Evolutionary conservation across 306 rosid genomes (phyloP).

Genomic region (Dalbergia cultrata): DNA sequence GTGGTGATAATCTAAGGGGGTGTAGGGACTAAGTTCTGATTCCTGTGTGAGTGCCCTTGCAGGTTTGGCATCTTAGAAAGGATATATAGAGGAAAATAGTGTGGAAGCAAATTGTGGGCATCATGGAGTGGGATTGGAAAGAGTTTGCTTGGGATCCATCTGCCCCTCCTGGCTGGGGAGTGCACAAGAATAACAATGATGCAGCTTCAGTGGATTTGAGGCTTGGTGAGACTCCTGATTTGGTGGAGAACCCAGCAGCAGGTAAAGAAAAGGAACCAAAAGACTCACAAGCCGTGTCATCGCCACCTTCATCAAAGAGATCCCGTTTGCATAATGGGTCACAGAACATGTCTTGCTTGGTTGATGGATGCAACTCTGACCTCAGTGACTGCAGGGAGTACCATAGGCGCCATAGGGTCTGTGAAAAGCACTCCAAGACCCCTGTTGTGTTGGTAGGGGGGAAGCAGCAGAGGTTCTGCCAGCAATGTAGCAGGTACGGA

Average conservation of each 20-base stretch:
- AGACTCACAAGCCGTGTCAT: conserved; percentile 43
- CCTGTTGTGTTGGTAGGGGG: conserved; percentile 74
- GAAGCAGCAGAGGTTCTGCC: conserved; percentile 87
- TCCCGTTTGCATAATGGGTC: conserved; percentile 56
- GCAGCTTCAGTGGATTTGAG: conserved; percentile 58
- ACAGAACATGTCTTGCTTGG: conserved; percentile 68
- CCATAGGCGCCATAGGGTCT: conserved; percentile 83
- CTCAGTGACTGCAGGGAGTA: conserved; percentile 87
- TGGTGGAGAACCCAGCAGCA: conserved; percentile 34
- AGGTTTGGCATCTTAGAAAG: conserved; percentile 50
- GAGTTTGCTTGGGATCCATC: conserved; percentile 73
- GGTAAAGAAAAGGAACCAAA: conserved; percentile 8
- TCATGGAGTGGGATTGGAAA: conserved; percentile 91
- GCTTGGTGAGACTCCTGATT: conserved; percentile 54
- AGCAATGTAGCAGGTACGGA: conserved; percentile 91
- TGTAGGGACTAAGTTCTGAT: conserved; percentile 40
- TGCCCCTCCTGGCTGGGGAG: conserved; percentile 35
- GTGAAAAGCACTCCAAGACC: conserved; percentile 86
- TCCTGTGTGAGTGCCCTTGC: conserved; percentile 51
- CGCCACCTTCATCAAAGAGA: conserved; percentile 61
- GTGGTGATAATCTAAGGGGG: conserved; percentile 34
- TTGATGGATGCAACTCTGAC: conserved; percentile 83
- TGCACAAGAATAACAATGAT: conserved; percentile 17
- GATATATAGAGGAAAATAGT: conserved; percentile 15
- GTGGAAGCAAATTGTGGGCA: conserved; percentile 31